Base-by-base conservation (phyloP, 345 rosid species). In the Hirschfeldia incana region DNA sequence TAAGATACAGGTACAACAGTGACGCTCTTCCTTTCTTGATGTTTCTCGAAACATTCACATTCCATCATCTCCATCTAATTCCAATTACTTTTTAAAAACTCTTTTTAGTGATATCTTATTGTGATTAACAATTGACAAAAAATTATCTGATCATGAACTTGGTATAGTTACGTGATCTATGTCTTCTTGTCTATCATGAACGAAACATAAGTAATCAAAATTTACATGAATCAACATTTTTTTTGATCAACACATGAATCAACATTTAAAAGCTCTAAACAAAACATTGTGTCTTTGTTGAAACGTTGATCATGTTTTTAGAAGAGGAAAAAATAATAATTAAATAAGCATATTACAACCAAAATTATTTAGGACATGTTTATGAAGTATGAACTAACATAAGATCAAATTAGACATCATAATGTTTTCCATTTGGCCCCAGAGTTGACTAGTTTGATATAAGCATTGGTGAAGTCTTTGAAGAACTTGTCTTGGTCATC, bases 401-500 rank as follows among this genome's bases (percentile, higher is more conserved):
- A 53, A 53, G 60, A 53, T 53, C 49, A 53, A 53, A 53, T 53
- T 70, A 70, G 9, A 49, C 27, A 79, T 67, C 86, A 89, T 76
- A 80, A 59, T 77, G 60, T 80, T 78, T 84, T 88, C 97, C 91
- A 92, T 27, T 59, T 26, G 15, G 15, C 97, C 70, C 97, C 97
- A 26, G 90, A 85, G 80, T 89, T 92, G 55, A 89, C 92, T 13
- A 94, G 87, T 85, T 92, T 94, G 67, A 84, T 73, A 70, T 92
- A 94, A 9, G 97, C 94, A 16, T 77, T 79, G 78, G 84, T 91
- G 83, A 92, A 94, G 85, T 94, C 97, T 74, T 86, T 72, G 42
- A 92, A 94, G 88, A 94, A 92, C 69, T 74, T 66, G 65, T 86
- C 80, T 83, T 92, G 90, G 79, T 91, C 78, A 16, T 81, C 85